Evolutionary conservation across 495 filamentous ascomycete species (phyloP).

Genomic region (Hyaloscypha hepaticicola): DNA sequence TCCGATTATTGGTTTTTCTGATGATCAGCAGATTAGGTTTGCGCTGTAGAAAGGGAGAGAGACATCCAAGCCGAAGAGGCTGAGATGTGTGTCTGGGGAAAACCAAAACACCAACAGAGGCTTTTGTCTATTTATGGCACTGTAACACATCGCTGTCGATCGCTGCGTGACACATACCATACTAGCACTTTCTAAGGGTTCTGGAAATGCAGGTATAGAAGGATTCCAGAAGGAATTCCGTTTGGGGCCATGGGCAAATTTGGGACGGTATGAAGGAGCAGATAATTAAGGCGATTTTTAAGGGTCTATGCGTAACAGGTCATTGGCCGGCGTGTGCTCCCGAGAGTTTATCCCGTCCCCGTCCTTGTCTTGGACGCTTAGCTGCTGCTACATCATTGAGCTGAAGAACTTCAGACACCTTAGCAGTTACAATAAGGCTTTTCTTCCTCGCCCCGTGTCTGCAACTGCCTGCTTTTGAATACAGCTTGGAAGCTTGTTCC

Average conservation of each 20-base stretch:
- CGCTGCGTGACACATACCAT: too few relatives aligned
- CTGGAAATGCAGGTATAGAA: too few relatives aligned
- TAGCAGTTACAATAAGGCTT: too few relatives aligned
- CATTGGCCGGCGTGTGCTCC: background rate
- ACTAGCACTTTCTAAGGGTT: too few relatives aligned
- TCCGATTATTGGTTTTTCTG: background rate
- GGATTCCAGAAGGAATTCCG: too few relatives aligned
- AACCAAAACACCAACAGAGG: background rate
- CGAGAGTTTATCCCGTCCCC: background rate
- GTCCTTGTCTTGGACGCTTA: background rate
- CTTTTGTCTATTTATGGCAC: background rate
- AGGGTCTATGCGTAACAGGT: too few relatives aligned
- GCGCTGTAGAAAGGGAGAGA: background rate
- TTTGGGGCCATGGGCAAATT: too few relatives aligned
- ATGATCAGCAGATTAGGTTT: conserved; percentile 9
- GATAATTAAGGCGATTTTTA: too few relatives aligned
- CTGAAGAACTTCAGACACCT: background rate
- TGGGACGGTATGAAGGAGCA: too few relatives aligned
- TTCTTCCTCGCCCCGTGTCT: background rate
- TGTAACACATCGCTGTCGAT: background rate
- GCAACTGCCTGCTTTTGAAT: background rate
- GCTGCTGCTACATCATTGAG: background rate
- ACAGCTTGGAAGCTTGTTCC: background rate
- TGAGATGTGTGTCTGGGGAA: background rate
- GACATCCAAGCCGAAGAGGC: background rate